Evolutionary conservation across 208 protist genomes (phyloP), one percentile per base, ranked within the genome.

Genomic region (Crithidia thermophila): DNA sequence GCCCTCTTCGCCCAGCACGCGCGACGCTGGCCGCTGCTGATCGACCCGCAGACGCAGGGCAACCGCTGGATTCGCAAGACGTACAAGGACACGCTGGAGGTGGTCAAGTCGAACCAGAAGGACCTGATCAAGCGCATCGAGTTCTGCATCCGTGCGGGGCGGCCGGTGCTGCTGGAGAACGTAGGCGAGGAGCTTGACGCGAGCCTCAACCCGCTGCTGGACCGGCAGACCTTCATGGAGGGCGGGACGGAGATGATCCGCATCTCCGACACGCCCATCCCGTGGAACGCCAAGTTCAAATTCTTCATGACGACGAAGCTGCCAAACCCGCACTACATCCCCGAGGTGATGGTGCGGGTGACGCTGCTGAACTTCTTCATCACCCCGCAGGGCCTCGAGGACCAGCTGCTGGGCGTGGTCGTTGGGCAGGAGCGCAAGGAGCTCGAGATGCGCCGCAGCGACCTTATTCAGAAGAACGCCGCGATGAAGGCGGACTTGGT

Each of bases 361-460:
- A 99, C 97, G 49, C 80, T 99, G 60, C 82, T 99, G 46, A 99
- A 99, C 84, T 99, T 99, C 79, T 99, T 98, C 75, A 98, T 99
- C 75, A 99, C 98, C 20, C 95, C 90, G 40, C 82, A 88, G 23
- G 98, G 98, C 16, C 72, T 99, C n/a, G 96, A 99, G 72, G 98
- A 99, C 62, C 98, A 99, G 84, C 76, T 99, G 47, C 90, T 99
- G 18, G 98, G 93, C 33, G 89, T 98, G 9, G 94, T 99, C 9
- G 98, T 99, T 0, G 97, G 94, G 18, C 95, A 99, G 71, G 98
- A 99, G 85, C 84, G 97, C 18, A 97, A 97, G 51, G 98, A 99
- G 68, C 77, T 99, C 25, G 97, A 99, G 79, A 93, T 93, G 70
- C 81, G 85, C 34, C 98, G 98, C 62, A 94, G 88, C 50, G 81